A percentile compares a stretch with the other conserved stretches of the same genome.
These are phyloP conservation scores for Sporisorium graminicola DNA, from an alignment of 1,284 basidiomycete species.

Conservation along the genomic window DNA sequence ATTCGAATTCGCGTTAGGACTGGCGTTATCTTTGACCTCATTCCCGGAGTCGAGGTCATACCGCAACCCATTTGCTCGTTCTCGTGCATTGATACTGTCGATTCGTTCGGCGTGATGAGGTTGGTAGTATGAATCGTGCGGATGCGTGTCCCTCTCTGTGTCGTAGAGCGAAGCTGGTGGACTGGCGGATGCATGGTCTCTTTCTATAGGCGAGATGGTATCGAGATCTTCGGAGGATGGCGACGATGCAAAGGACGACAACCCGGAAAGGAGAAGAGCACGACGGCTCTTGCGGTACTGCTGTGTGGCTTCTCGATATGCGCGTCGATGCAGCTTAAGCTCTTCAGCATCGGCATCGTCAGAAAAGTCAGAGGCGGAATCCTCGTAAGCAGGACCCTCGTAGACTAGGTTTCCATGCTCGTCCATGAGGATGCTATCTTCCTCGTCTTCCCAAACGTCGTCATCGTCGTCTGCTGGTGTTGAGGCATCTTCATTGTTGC, in stretches of 20 bases:
- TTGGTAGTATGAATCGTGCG: conserved; percentile 31
- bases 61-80: conserved; percentile 15
- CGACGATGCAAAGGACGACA: conserved; percentile 42
- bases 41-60: conserved; percentile 23
- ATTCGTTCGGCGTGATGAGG: conserved; percentile 32
- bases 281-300: conserved; percentile 51
- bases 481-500: neutral
- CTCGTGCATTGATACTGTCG: conserved; percentile 25
- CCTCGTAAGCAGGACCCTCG: conserved; percentile 27
- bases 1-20: neutral
- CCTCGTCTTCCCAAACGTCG: conserved; percentile 50
- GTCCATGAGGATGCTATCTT: conserved; percentile 32
- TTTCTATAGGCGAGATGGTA: conserved; percentile 16
- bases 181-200: conserved; percentile 24
- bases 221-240: conserved; percentile 32
- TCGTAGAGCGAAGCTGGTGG: conserved; percentile 32
- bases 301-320: conserved; percentile 47
- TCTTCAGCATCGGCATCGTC: conserved; percentile 30
- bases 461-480: conserved; percentile 40
- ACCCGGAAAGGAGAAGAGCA: conserved; percentile 46
- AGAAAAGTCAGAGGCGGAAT: conserved; percentile 38
- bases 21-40: neutral
- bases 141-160: neutral
- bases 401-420: conserved; percentile 38
- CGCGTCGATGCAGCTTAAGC: conserved; percentile 21